Base-by-base conservation (phyloP, 2,329 filamentous ascomycete genomes). In the Exophiala sp. region DNA sequence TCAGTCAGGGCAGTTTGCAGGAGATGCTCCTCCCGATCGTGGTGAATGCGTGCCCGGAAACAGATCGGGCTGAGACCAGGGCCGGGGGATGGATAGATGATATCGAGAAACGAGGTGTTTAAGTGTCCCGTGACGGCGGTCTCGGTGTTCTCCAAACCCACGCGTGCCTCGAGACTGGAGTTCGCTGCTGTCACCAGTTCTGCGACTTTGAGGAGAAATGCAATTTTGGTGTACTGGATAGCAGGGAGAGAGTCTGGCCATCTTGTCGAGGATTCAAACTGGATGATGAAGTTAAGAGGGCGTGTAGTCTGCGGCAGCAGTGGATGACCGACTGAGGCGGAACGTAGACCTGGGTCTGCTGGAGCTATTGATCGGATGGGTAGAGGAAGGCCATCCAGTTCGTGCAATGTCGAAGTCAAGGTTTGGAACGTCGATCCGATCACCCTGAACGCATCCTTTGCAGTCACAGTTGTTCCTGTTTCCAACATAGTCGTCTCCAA, bases 181-280 rank as follows among this genome's bases (percentile, higher is more conserved):
- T 83, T 79, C 2, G 74, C 69, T 14, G 79, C 75, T 60, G 83
- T 80, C 2, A 96, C 70, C 2, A 93, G 76, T 44, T 83, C 81
- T 43, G 83, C 81, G 49, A 95, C 82, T 61, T 81, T 83, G 7
- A 85, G 67, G 8, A 87, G 74, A 64, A 98, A 95, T 2, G 94
- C 93, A 32, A 94, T 79, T 68, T 98, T 98, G 10, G 89, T 90
- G 63, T 89, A 82, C 66, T 98, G 93, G 48, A 97, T 95, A 3
- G 91, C 90, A 2, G 80, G 80, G 7, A 97, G 70, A 63, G 94
- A 88, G 64, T 97, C 90, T 0, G 93, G 93, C 93, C 93, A 98
- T 59, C 88, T 85, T 39, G 82, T 84, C 5, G 93, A 97, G 3
- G 86, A 87, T 70, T 98, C 93, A 60, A 98, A 97, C 63, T 91